Base-by-base conservation (phyloP, 106 monocot genomes). In the Iris macrosiphon region DNA sequence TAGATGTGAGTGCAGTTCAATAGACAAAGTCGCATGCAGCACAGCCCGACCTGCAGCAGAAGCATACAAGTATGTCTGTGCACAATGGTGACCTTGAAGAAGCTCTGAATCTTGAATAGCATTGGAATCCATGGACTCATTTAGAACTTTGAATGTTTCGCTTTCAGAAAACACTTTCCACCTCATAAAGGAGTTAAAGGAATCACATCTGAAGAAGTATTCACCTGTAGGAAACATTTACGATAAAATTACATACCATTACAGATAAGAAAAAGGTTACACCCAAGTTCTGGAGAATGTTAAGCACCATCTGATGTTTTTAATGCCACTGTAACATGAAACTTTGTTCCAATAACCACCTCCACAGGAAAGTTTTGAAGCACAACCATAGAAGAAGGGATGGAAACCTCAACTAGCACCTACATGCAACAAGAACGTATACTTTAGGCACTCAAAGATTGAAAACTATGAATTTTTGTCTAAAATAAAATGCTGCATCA, bases 101-200 rank as follows among this genome's bases (percentile, higher is more conserved):
- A 52, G 22, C 15, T 64, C 47, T 48, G 39, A 63, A 5, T 30
- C 59, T 13, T 70, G 37, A 10, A 54, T 53, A 11, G 65, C 57
- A 57, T 48, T 42, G n/a, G 35, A 49, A 45, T 47, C 56, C 34
- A 11, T 59, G 13, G 67, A 49, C 62, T 47, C 70, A 47, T 72
- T 71, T 7, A 73, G 4, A 52, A 84, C 54, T 54, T 65, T 62
- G 59, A 98, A 98, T 39, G 73, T 59, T 60, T 83, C 78, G 28
- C 29, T 75, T 65, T 75, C 80, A 75, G 87, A 80, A 49, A 75
- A 45, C 44, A 98, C 51, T 44, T 74, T 83, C 98, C 98, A 98
- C 34, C 46, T 74, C 7, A 91, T 63, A 37, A 63, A 57, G 34
- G 74, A 67, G 70, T 53, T 71, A 61, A 98, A 83, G 56, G 79